Base-by-base conservation (phyloP, 805 yeast genomes). In the Saccharomycopsis schoenii region DNA sequence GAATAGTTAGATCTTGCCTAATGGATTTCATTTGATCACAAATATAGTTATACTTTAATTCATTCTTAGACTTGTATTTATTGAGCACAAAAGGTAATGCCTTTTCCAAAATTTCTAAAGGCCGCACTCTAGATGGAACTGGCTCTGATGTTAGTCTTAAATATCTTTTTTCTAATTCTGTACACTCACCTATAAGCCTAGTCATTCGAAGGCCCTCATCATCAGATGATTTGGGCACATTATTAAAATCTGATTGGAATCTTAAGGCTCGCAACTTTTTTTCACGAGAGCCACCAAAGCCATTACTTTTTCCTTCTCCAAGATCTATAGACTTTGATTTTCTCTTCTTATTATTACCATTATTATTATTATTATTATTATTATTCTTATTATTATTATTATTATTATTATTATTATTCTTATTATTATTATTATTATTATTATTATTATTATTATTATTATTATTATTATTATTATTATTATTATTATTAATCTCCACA, bases 1-100 rank as follows among this genome's bases (percentile, higher is more conserved):
- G 99, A 10, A 93, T 97, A 2, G 96, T 88, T 65, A 93, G 73
- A 73, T 93, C 99, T 72, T 93, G 99, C 67, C 99, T 78, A 62
- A 94, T 80, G 0, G 97, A 88, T 72, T 92, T 93, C 69, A 93
- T 82, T 73, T 93, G 99, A 71, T 89, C 94, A 69, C 93, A 86
- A 12, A 89, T 72, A 71, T 93, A 93, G 43, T 84, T 78, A 70
- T 94, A 94, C 57, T 79, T 77, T 19, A 79, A 80, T 54, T 75
- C 77, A n/a, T 76, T 73, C 4, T 72, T 73, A 62, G 70, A 64
- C 12, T 25, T 39, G 66, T 83, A 84, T 67, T 85, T 86, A 10
- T 73, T 68, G 64, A 82, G 71, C 8, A 93, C 77, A 56, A 77
- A 70, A 24, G 75, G 75, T 52, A 86, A 73, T 1, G 96, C 79